Percentiles rank a stretch among this genome's conserved stretches.
Conservation (phyloP, 1,139 yeast species). For the Diutina rugosa region DNA sequence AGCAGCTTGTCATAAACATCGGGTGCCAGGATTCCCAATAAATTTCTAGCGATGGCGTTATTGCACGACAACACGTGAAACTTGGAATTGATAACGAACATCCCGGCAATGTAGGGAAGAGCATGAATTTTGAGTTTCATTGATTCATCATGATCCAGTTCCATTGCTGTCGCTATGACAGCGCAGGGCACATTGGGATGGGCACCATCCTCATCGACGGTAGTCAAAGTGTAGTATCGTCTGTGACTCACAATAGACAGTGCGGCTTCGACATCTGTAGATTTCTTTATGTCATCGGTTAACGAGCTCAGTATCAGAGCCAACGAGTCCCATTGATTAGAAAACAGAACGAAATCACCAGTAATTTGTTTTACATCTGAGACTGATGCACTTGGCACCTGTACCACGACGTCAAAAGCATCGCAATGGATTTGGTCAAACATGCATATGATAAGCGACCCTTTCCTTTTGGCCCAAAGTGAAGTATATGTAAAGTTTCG, state of each 20-base stretch:
- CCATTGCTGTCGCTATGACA: conserved; percentile 45
- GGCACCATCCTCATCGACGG: conserved; percentile 19
- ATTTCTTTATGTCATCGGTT: neutral
- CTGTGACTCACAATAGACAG: conserved; percentile 26
- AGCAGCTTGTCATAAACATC: conserved; percentile 41
- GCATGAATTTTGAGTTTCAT: conserved; percentile 55
- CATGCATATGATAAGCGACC: conserved; percentile 64
- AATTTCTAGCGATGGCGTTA: conserved; percentile 61
- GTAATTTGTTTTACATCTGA: neutral
- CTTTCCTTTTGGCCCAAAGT: conserved; percentile 75
- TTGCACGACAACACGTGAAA: conserved; percentile 54
- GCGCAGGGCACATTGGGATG: conserved; percentile 51
- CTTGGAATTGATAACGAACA: conserved; percentile 45
- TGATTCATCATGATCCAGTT: conserved; percentile 23
- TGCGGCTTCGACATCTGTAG: neutral
- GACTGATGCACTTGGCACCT: neutral
- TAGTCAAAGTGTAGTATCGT: conserved; percentile 50
- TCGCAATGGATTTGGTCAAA: conserved; percentile 83
- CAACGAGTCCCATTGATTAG: neutral
- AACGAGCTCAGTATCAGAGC: neutral
- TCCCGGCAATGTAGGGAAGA: conserved; percentile 80
- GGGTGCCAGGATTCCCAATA: conserved; percentile 51
- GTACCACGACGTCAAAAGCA: conserved; percentile 47
- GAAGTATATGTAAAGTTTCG: conserved; percentile 61
- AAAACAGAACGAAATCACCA: neutral